Percentiles rank a stretch among this genome's conserved stretches.
Conservation (phyloP, 768 basidiomycete genomes). For the Macrocybe gigantea region DNA sequence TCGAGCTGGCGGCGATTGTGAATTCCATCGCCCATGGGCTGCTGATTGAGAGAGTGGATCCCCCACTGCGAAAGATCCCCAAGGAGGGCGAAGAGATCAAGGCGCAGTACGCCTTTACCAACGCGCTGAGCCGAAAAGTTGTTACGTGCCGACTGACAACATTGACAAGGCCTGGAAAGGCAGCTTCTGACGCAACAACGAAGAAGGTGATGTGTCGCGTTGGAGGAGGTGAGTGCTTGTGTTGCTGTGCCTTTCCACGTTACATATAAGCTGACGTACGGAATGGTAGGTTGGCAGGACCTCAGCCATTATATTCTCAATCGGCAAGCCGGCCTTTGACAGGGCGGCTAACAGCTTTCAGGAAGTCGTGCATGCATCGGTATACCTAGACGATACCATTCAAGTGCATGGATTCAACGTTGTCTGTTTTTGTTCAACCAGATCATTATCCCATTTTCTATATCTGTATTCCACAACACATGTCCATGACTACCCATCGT, state of each 20-base stretch:
- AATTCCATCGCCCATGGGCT: conserved; percentile 77
- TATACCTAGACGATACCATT: too few relatives aligned
- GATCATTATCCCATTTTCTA: conserved; percentile 3
- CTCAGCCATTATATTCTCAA: conserved; percentile 71
- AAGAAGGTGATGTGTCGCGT: conserved; percentile 93
- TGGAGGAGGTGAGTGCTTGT: conserved; percentile 61
- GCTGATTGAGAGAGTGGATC: conserved; percentile 74
- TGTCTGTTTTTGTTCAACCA: conserved; percentile 3
- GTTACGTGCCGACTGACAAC: conserved; percentile 79
- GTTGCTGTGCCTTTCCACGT: neutral
- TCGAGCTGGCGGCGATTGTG: conserved; percentile 67
- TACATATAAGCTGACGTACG: conserved; percentile 8
- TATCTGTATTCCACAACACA: conserved; percentile 16
- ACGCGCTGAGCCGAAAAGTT: conserved; percentile 62
- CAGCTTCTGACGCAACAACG: conserved; percentile 44
- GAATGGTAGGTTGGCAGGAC: conserved; percentile 69
- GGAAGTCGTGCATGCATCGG: too few relatives aligned
- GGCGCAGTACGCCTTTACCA: conserved; percentile 82
- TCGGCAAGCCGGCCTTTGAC: conserved; percentile 58
- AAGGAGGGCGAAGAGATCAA: conserved; percentile 74
- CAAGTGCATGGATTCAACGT: too few relatives aligned
- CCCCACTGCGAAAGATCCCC: conserved; percentile 58
- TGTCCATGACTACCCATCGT: conserved; percentile 14
- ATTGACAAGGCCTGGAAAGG: conserved; percentile 53
- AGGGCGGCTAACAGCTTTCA: too few relatives aligned